Base-by-base conservation (phyloP, 176 grass and related monocot genomes). In the Hordeum marinum region DNA sequence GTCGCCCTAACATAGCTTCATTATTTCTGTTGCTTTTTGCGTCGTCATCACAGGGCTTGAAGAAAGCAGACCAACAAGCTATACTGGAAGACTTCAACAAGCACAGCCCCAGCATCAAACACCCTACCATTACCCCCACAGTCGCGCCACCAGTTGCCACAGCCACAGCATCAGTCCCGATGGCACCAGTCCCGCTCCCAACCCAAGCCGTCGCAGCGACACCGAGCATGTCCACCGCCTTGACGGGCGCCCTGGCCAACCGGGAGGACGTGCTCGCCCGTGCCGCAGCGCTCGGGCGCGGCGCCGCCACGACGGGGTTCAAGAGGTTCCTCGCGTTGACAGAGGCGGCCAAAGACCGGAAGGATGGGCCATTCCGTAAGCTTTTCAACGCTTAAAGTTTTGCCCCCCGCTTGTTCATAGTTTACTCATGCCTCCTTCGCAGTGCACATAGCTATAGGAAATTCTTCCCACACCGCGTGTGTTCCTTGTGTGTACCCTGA, bases 281-380 rank as follows among this genome's bases (percentile, higher is more conserved):
- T n/a, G 93, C 96, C 6, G 96, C 96, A 1, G 96, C 96, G 2
- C 90, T 99, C 11, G 96, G 96, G 6, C 92, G 96, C 9, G 96
- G 93, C 65, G 96, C 93, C 4, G 96, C 96, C 4, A 96, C 96
- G 11, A 99, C 96, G 0, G 96, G 96, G 21, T 99, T 99, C 48
- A 99, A 99, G 90, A 93, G 96, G 77, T 99, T 99, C 88, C 91
- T 99, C 63, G 96, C 96, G 4, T 91, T 96, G 78, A 96, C 96
- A 7, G 96, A 96, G 72, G 96, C 96, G 37, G 96, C 96, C 42
- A 99, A 99, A 90, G 94, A 99, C 64, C 88, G 94, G 65, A 96
- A 96, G 71, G 96, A 99, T 25, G 96, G 96, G 45, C 96, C 93
- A 36, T 96, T 99, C 76, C 96, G 96, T 27, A 99, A 99, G 89